These are phyloP conservation scores for Strobilomyces dryophilus DNA, from an alignment of 768 basidiomycete genomes.

Conservation along the genomic window DNA sequence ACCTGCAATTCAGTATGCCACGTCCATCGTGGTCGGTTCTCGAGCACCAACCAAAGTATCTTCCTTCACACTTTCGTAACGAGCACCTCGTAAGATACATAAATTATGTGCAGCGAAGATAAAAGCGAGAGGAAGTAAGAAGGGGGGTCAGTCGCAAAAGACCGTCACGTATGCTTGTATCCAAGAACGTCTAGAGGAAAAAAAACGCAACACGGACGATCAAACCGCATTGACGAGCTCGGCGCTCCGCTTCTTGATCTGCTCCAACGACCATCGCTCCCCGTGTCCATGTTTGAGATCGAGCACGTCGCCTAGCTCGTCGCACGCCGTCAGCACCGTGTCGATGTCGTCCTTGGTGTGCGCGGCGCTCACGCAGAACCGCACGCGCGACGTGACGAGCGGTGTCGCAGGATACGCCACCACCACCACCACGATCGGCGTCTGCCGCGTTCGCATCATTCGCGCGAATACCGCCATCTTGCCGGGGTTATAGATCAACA, in stretches of 20 bases:
- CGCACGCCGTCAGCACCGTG: conserved; percentile 75
- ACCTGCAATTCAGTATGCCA: too few relatives aligned
- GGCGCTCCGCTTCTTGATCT: conserved; percentile 64
- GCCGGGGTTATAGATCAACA: conserved; percentile 88
- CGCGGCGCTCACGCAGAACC: conserved; percentile 91
- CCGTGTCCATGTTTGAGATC: conserved; percentile 79
- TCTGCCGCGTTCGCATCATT: conserved; percentile 74
- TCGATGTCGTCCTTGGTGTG: conserved; percentile 99
- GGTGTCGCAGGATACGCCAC: conserved; percentile 91
- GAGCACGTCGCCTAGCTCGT: conserved; percentile 86
- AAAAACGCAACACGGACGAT: not conserved
- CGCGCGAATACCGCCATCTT: conserved; percentile 92
- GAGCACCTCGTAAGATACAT: conserved; percentile 18
- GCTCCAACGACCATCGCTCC: conserved; percentile 77
- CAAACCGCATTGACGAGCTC: conserved; percentile 57
- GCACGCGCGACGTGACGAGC: conserved; percentile 79
- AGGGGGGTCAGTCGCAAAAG: conserved; percentile 9
- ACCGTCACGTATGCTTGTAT: conserved; percentile 14
- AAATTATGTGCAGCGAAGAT: conserved; percentile 27
- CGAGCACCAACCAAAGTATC: not conserved
- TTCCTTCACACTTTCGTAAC: not conserved
- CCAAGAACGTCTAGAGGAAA: conserved; percentile 16
- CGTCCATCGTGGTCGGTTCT: too few relatives aligned
- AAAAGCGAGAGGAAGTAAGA: not conserved
- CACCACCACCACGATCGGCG: conserved; percentile 84